A percentile compares a stretch with the other conserved stretches of the same genome.
Conservation (phyloP, 805 yeast species). For the Starmerella tilneyi region DNA sequence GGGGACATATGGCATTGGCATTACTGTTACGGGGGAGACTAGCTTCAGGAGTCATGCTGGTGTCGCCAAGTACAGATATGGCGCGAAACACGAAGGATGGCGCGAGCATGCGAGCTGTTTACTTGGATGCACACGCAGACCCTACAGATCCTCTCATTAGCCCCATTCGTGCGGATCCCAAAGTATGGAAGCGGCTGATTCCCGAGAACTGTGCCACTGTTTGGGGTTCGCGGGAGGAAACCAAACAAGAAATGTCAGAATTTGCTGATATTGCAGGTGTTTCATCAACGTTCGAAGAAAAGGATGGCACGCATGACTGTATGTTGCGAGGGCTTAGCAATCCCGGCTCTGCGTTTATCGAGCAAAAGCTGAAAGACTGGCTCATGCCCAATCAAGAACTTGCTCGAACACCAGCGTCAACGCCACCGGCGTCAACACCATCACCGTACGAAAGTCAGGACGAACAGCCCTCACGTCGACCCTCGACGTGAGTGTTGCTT, state of each 20-base stretch:
- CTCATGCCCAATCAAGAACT: neutral
- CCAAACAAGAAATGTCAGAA: slow-evolving; percentile 15
- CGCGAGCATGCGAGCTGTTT: slow-evolving; percentile 15
- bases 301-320: slow-evolving; percentile 25
- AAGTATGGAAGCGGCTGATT: slow-evolving; percentile 16
- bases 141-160: slow-evolving; percentile 18
- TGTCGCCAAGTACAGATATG: slow-evolving; percentile 23
- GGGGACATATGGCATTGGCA: slow-evolving; percentile 28
- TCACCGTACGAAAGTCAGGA: slow-evolving; percentile 1
- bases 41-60: slow-evolving; percentile 15
- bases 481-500: too few species aligned
- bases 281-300: slow-evolving; percentile 19
- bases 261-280: slow-evolving; percentile 15
- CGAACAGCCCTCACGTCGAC: too few species aligned
- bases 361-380: slow-evolving; percentile 9
- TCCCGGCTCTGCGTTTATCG: slow-evolving; percentile 16
- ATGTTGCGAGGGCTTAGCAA: slow-evolving; percentile 19
- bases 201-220: slow-evolving; percentile 19
- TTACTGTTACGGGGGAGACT: slow-evolving; percentile 11
- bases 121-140: slow-evolving; percentile 10
- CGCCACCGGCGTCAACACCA: neutral
- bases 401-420: neutral
- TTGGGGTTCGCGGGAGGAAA: slow-evolving; percentile 24
- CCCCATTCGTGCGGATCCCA: slow-evolving; percentile 15
- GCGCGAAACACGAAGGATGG: slow-evolving; percentile 11